A percentile compares a stretch with the other conserved stretches of the same genome.
phyloP scores from a whole-genome alignment of 805 yeast genomes.

The Lipomyces chichibuensis region DNA sequence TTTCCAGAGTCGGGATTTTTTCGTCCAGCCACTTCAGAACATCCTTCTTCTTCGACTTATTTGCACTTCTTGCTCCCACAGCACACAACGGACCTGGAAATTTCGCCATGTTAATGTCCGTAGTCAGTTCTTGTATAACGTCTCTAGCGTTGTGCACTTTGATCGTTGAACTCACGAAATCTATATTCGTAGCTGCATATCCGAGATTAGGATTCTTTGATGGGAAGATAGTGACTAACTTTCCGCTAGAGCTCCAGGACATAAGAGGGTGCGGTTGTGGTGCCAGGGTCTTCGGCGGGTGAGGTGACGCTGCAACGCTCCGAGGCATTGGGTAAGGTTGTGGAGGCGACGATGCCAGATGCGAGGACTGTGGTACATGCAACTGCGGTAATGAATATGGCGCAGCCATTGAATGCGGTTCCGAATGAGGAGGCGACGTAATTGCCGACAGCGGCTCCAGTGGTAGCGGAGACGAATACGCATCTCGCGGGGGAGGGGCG shows the following conservation, averaged over 20 bases:
- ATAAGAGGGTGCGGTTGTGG: conserved; percentile 57
- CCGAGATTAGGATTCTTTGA: conserved; percentile 32
- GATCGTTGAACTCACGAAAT: conserved; percentile 42
- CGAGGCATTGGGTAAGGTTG: not conserved
- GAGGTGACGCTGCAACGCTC: conserved; percentile 2
- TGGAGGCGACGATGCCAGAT: not conserved
- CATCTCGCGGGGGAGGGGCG: not conserved
- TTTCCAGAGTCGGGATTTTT: conserved; percentile 39
- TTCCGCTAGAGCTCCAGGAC: conserved; percentile 59
- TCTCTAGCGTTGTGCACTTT: conserved; percentile 41
- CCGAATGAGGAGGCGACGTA: not conserved
- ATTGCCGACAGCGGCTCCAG: not conserved
- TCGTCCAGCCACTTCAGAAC: conserved; percentile 68
- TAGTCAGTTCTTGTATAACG: conserved; percentile 36
- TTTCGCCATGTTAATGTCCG: conserved; percentile 43
- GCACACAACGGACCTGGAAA: conserved; percentile 73
- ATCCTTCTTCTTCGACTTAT: conserved; percentile 65
- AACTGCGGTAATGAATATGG: not conserved
- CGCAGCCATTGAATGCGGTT: not conserved
- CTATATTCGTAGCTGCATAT: conserved; percentile 44
- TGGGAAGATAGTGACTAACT: conserved; percentile 53
- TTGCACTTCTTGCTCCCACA: conserved; percentile 43
- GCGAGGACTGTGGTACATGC: not conserved
- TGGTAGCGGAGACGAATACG: not conserved
- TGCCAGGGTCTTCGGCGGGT: not conserved